Base-by-base conservation (phyloP, 495 filamentous ascomycete genomes). In the Xylona heveae region DNA sequence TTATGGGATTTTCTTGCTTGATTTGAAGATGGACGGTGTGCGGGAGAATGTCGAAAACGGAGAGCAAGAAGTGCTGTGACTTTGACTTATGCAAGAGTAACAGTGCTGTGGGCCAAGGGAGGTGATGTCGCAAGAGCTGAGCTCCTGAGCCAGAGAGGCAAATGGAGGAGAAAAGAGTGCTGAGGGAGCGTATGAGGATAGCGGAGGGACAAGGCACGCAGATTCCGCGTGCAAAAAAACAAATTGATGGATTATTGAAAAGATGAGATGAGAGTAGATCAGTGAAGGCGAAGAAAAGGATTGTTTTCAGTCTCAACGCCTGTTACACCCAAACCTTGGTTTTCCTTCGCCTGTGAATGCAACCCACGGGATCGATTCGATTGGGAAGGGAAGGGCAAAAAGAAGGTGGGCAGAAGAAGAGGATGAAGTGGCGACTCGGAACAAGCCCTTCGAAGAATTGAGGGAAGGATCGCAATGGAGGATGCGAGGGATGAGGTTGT, bases 161-260 rank as follows among this genome's bases (percentile, higher is more conserved):
- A 30, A 15, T 4, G 5, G 32, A 7, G 33, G 33, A 21, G 33
- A 28, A 20, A 2, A 35, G 33, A 24, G 19, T 21, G 23, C 7
- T 25, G 8, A 25, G 23, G 23, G 13, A 7, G 23, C 23, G 23
- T 25, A 13, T 25, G 8, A 13, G 13, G 7, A 25, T 8, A 25
- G 23, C 7, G 23, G 7, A 7, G 8, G 7, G 23, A 7, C 13
- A 25, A 13, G 7, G 8, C 23, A 25, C 23, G 23, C 7, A 25
- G 23, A 7, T 25, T 25, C 13, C 23, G 13, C 23, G 7, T 13
- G 8, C 23, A 8, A 25, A 13, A 25, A 25, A 25, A 25, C 8
- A 7, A 7, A 25, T 8, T 25, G 23, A 13, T 13, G 13, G 23
- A 25, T 7, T 8, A 13, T 13, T 25, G 23, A 7, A 8, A 8